Conservation (phyloP, 1,284 basidiomycete species). For the Quambalaria eucalypti region DNA sequence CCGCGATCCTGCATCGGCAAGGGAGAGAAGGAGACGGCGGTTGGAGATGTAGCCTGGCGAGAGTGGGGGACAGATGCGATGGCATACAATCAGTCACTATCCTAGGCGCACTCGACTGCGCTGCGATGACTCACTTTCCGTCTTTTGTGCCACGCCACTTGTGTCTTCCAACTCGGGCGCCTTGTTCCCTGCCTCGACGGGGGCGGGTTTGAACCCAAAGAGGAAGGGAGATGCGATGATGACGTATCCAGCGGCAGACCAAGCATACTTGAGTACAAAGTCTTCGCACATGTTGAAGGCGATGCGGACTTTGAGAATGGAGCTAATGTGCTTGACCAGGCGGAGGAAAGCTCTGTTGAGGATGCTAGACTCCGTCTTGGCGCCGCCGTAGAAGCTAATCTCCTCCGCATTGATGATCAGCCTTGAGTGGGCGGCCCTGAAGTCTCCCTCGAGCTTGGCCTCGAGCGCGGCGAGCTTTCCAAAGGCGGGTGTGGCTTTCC, state of each 20-base stretch:
- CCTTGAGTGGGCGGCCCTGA: conserved; percentile 75
- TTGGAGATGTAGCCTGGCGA: conserved; percentile 76
- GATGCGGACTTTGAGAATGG: conserved; percentile 69
- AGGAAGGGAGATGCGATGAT: conserved; percentile 44
- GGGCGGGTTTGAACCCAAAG: conserved; percentile 13
- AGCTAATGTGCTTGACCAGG: conserved; percentile 79
- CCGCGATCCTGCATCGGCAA: conserved; percentile 87
- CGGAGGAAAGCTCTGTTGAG: conserved; percentile 68
- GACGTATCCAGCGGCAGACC: conserved; percentile 44
- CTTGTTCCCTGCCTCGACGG: conserved; percentile 52
- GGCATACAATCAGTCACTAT: conserved; percentile 40
- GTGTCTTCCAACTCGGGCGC: conserved; percentile 56
- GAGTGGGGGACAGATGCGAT: conserved; percentile 1
- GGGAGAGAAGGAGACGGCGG: conserved; percentile 76
- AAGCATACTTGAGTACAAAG: conserved; percentile 46
- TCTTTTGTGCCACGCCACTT: conserved; percentile 53
- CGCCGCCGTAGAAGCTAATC: conserved; percentile 86
- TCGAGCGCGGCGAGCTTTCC: conserved; percentile 82
- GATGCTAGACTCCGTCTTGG: conserved; percentile 72
- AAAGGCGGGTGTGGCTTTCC: conserved; percentile 81
- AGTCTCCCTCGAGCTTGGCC: conserved; percentile 74
- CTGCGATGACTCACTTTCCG: too few species aligned
- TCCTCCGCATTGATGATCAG: conserved; percentile 88
- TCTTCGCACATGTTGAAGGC: conserved; percentile 46
- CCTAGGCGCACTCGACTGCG: too few species aligned